These are phyloP conservation scores for Cladophialophora bantiana DNA, from an alignment of 2,329 filamentous ascomycete genomes.

Conservation along the genomic window DNA sequence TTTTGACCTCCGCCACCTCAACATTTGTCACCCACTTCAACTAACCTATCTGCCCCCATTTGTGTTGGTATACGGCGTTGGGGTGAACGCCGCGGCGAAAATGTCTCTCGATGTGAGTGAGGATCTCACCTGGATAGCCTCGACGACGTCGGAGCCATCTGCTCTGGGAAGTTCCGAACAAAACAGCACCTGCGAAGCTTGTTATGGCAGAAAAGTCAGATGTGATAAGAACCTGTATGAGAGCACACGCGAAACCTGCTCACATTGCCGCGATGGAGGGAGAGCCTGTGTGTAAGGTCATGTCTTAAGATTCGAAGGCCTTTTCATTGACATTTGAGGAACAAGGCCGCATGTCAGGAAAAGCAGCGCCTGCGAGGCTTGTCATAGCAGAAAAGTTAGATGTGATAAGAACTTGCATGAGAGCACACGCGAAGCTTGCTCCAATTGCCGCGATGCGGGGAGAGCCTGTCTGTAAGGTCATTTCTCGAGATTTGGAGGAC, in stretches of 20 bases:
- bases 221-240: constrained; percentile 20
- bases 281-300: constrained; percentile 16
- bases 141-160: neutral
- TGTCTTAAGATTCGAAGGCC: neutral
- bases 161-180: neutral
- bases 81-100: neutral
- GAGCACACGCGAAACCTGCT: constrained; percentile 20
- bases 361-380: constrained; percentile 15
- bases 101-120: neutral
- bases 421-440: constrained; percentile 20
- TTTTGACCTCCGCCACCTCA: neutral
- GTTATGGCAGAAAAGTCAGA: constrained; percentile 22
- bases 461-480: constrained; percentile 15
- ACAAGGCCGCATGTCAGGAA: constrained; percentile 21
- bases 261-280: constrained; percentile 17
- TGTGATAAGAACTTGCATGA: constrained; percentile 20
- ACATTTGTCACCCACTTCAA: neutral
- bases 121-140: neutral
- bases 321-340: neutral
- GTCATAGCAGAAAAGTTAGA: constrained; percentile 23
- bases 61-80: neutral
- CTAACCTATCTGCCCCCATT: too few relatives aligned
- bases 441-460: constrained; percentile 19
- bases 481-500: neutral
- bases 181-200: constrained; percentile 14